phyloP scores from a whole-genome alignment of 2,329 filamentous ascomycete species.

The Chaetomiaceae sp. region DNA sequence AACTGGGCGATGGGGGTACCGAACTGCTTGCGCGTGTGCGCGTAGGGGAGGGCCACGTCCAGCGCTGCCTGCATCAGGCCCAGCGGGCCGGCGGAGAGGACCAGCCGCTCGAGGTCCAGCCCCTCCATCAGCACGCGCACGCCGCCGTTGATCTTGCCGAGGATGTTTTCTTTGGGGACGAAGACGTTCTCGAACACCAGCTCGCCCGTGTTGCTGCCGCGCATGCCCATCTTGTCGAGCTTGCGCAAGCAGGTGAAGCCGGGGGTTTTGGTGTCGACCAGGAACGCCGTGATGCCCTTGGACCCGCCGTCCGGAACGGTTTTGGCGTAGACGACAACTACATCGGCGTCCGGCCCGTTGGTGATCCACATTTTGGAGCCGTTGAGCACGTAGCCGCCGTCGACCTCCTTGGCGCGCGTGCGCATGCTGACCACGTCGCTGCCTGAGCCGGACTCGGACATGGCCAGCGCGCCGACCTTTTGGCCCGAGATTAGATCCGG shows the following conservation, averaged over 20 bases:
- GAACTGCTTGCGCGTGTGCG: conserved; percentile 87
- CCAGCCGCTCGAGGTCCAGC: conserved; percentile 86
- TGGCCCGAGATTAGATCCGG: conserved; percentile 77
- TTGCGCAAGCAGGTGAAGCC: conserved; percentile 88
- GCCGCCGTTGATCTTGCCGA: conserved; percentile 76
- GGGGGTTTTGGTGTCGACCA: conserved; percentile 65
- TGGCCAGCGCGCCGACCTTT: conserved; percentile 81
- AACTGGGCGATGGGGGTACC: conserved; percentile 81
- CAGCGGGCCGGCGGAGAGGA: conserved; percentile 83
- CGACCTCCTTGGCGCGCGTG: conserved; percentile 71
- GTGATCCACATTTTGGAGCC: conserved; percentile 99
- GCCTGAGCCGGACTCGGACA: conserved; percentile 88
- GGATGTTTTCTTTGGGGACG: conserved; percentile 74
- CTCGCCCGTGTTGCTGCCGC: conserved; percentile 93
- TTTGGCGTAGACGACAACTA: conserved; percentile 95
- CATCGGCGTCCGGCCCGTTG: conserved; percentile 91
- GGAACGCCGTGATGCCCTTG: conserved; percentile 92
- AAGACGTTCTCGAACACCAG: conserved; percentile 88
- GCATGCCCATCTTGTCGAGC: conserved; percentile 97
- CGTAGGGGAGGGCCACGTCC: conserved; percentile 82
- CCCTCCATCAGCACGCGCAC: conserved; percentile 94
- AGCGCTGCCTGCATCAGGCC: conserved; percentile 92
- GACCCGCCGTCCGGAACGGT: conserved; percentile 73
- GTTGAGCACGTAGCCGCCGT: conserved; percentile 81
- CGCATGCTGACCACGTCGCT: conserved; percentile 97